Evolutionary conservation across 768 basidiomycete genomes (phyloP), one percentile per base, ranked within the genome.

Genomic region (Mycena kentingensis): DNA sequence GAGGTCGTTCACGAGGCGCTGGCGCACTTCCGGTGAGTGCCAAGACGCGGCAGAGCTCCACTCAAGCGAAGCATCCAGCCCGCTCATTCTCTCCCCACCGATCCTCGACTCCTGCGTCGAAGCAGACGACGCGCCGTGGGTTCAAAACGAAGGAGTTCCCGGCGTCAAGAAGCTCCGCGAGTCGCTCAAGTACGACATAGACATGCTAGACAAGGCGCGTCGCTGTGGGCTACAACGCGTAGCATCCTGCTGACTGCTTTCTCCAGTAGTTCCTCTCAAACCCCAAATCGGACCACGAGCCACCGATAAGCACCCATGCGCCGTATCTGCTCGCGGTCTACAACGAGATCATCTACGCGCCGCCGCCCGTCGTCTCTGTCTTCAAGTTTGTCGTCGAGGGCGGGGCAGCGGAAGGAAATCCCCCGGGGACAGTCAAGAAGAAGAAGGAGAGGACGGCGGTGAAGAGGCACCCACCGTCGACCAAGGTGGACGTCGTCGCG

Each of bases 401-500:
- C 50, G 58, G 53, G 7, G 12, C 36, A 18, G 19, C 11, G 36
- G 36, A 37, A 18, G 12, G 37, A 38, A 8, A 19, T 15, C 19
- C 13, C 28, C 37, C 8, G 11, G 13, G n/a, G 13, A 37, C 27
- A 8, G 57, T 54, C 21, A 37, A 39, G 11, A 18, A 18, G 57
- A 6, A 53, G 60, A 56, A 65, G 62, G 55, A 60, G 59, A 25
- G 61, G 55, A 7, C 22, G 41, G 6, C 49, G 49, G 54, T 32
- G 51, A 63, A 58, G 62, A 61, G 36, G 57, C 65, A 27, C 65
- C 70, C 1, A 24, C 58, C 58, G 6, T 36, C 58, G 10, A 78
- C 85, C 38, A 93, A 94, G 63, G 84, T 95, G 1, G 93, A 95
- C 61, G 76, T 94, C 11, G 83, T 93, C 16, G 85, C 85, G 1